Conservation (phyloP, 108 stramenopile species). For the Stephanodiscus triporus region DNA sequence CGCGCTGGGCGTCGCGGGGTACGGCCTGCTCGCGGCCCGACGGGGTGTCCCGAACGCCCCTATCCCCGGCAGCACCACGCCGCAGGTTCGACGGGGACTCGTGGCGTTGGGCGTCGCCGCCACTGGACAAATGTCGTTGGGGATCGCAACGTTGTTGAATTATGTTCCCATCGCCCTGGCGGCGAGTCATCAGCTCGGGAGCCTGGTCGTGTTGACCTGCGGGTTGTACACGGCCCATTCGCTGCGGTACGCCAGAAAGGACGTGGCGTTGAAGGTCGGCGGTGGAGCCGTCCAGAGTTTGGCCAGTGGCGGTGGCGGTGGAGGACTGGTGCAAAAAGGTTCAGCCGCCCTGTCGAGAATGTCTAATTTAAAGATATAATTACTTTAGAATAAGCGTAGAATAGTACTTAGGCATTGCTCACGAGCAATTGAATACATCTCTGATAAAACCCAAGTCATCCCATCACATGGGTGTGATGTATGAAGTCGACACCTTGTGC, state of each 20-base stretch:
- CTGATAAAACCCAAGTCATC: no score
- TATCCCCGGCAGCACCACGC: conserved; percentile 49
- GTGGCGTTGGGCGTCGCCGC: conserved; percentile 80
- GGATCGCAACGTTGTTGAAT: conserved; percentile 92
- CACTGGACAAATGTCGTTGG: conserved; percentile 89
- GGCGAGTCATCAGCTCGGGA: conserved; percentile 96
- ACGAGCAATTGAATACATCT: no score
- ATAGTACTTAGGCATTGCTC: no score
- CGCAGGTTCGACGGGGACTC: conserved; percentile 73
- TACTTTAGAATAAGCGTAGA: not conserved
- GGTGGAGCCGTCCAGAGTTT: conserved; percentile 9
- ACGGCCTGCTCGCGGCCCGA: conserved; percentile 49
- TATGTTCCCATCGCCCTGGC: conserved; percentile 95
- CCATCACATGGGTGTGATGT: no score
- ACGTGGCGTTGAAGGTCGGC: conserved; percentile 21
- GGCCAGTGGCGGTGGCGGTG: conserved; percentile 7
- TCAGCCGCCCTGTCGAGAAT: conserved; percentile 16
- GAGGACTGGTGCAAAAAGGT: conserved; percentile 16
- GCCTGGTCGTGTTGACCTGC: conserved; percentile 88
- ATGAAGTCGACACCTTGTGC: not conserved
- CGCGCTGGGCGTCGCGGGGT: conserved; percentile 67
- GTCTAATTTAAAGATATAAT: conserved; percentile 6
- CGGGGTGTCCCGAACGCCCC: conserved; percentile 2
- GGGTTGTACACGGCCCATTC: conserved; percentile 87
- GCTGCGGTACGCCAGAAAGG: conserved; percentile 72